These are phyloP conservation scores for Phoenix roebelenii DNA, from an alignment of 176 grass and related monocot species.

Conservation along the genomic window DNA sequence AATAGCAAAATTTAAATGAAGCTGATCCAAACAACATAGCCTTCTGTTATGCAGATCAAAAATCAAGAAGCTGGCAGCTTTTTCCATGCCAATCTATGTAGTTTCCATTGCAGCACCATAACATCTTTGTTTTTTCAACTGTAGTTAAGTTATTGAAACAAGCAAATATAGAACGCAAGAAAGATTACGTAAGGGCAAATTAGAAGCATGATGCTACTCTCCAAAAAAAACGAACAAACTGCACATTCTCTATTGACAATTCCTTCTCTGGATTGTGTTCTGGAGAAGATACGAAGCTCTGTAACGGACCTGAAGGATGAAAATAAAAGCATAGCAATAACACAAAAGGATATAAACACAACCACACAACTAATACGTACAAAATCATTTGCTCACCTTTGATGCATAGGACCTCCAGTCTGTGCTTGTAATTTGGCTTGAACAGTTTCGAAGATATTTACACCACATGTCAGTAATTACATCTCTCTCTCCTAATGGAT, in stretches of 20 bases:
- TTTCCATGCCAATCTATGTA: no score
- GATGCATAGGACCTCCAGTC: slow-evolving; percentile 78
- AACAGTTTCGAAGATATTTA: slow-evolving; percentile 59
- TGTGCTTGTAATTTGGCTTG: slow-evolving; percentile 59
- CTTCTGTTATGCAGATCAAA: no score
- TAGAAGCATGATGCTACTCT: no score
- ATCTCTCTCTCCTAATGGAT: slow-evolving; percentile 36
- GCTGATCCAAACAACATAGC: no score
- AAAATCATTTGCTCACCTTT: slow-evolving; percentile 38
- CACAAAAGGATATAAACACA: slow-evolving; percentile 3
- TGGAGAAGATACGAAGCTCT: slow-evolving; percentile 87
- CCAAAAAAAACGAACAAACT: no score
- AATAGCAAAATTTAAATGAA: no score
- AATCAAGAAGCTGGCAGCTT: no score
- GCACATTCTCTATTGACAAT: background rate
- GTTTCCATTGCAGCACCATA: no score
- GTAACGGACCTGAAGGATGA: slow-evolving; percentile 46
- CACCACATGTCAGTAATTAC: slow-evolving; percentile 42
- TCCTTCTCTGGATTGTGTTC: slow-evolving; percentile 27
- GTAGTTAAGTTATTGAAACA: no score
- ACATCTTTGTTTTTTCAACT: no score
- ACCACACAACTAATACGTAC: background rate
- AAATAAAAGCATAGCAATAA: background rate
- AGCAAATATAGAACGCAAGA: no score
- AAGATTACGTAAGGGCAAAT: no score